Percentiles rank a stretch among this genome's conserved stretches.
Conservation (phyloP, 495 filamentous ascomycete genomes). For the Aspergillus avenaceus region DNA sequence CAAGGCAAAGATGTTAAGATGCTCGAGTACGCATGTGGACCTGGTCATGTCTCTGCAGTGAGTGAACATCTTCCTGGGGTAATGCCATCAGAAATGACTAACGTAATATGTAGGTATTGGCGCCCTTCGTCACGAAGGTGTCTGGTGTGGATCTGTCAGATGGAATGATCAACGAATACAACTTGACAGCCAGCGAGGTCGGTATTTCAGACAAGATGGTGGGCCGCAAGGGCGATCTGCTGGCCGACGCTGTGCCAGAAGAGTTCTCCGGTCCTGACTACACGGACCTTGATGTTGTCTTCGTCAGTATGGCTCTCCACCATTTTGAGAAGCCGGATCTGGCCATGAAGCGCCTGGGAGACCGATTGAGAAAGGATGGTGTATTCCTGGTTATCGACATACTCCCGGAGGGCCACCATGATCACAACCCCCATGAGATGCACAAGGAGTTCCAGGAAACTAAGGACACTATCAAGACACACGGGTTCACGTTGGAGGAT, state of each 20-base stretch:
- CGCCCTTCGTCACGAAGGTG: constrained; percentile 56
- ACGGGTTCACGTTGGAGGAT: constrained; percentile 52
- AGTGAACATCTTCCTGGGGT: constrained; percentile 5
- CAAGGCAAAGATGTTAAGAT: constrained; percentile 49
- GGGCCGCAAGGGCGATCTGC: constrained; percentile 58
- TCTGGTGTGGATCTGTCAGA: constrained; percentile 65
- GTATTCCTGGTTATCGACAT: constrained; percentile 65
- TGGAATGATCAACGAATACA: constrained; percentile 61
- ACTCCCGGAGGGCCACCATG: constrained; percentile 31
- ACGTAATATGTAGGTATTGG: constrained; percentile 43
- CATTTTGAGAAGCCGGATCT: constrained; percentile 63
- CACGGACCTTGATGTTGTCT: constrained; percentile 58
- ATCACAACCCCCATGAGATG: constrained; percentile 19
- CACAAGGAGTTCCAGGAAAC: constrained; percentile 17
- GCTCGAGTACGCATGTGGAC: constrained; percentile 75
- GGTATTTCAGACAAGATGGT: constrained; percentile 49
- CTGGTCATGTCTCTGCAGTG: constrained; percentile 58
- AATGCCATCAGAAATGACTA: too few species aligned
- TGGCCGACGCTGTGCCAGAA: constrained; percentile 32
- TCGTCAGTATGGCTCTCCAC: constrained; percentile 65
- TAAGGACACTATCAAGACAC: constrained; percentile 45
- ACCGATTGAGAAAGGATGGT: constrained; percentile 58
- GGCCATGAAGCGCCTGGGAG: constrained; percentile 51
- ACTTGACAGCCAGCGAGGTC: constrained; percentile 31
- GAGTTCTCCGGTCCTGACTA: constrained; percentile 45